phyloP scores from a whole-genome alignment of 192 early-diverging fungal species.

The Backusella tarrabulga region DNA sequence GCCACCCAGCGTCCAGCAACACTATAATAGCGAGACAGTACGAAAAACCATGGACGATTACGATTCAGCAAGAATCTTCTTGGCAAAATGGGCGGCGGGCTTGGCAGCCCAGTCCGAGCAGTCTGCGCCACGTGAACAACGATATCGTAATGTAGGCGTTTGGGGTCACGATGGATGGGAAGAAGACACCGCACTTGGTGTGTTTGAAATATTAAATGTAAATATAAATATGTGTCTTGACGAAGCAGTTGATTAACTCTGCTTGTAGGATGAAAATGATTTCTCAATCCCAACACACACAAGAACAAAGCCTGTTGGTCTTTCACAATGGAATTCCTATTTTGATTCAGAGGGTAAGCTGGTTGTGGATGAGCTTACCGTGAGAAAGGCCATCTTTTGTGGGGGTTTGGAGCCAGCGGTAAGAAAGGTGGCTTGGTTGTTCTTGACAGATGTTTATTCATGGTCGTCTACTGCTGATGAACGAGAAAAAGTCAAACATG shows the following conservation, averaged over 20 bases:
- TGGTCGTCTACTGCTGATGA: constrained; percentile 79
- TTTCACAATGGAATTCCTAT: constrained; percentile 69
- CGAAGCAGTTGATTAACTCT: neutral
- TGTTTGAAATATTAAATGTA: constrained; percentile 44
- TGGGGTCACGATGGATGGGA: constrained; percentile 39
- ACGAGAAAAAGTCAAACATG: constrained; percentile 53
- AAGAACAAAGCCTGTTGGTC: constrained; percentile 51
- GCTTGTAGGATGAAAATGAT: constrained; percentile 41
- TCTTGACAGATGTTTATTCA: constrained; percentile 78
- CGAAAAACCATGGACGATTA: constrained; percentile 71
- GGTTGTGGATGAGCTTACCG: constrained; percentile 43
- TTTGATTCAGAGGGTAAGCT: constrained; percentile 61
- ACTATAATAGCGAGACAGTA: constrained; percentile 55
- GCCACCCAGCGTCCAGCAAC: constrained; percentile 50
- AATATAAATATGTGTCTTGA: constrained; percentile 9
- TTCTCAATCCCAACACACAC: constrained; percentile 47
- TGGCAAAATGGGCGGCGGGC: constrained; percentile 76
- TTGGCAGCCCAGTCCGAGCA: constrained; percentile 41
- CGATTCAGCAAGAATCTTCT: constrained; percentile 72
- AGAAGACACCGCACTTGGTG: constrained; percentile 42
- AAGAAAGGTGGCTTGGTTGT: constrained; percentile 87
- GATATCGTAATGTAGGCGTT: constrained; percentile 33
- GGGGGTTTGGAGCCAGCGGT: constrained; percentile 81
- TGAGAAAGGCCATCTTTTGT: constrained; percentile 63
- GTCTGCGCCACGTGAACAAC: constrained; percentile 10